Conservation (phyloP, 495 filamentous ascomycete genomes). For the Ramalina intermedia region DNA sequence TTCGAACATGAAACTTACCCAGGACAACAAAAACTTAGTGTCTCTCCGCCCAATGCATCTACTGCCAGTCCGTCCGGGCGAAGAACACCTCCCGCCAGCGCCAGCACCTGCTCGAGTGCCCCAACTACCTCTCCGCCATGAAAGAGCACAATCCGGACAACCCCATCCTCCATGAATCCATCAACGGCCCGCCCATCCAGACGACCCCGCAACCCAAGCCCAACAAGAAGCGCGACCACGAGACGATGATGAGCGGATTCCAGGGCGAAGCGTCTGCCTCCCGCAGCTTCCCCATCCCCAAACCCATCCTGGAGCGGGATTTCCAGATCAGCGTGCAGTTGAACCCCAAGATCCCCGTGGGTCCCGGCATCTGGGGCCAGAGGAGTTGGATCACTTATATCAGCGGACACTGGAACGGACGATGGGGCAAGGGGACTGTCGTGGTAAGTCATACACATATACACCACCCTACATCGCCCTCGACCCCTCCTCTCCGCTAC, state of each 20-base stretch:
- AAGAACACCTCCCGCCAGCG: constrained; percentile 44
- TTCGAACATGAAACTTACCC: not conserved
- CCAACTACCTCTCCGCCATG: constrained; percentile 41
- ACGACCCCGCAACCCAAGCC: constrained; percentile 12
- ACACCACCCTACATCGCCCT: not conserved
- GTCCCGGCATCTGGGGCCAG: constrained; percentile 38
- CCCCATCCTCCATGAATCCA: constrained; percentile 40
- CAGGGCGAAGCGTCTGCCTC: constrained; percentile 13
- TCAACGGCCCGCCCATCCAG: constrained; percentile 34
- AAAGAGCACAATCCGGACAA: constrained; percentile 45
- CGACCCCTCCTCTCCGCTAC: not conserved
- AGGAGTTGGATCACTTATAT: constrained; percentile 44
- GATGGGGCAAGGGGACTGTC: constrained; percentile 44
- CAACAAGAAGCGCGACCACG: constrained; percentile 18
- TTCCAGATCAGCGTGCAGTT: constrained; percentile 49
- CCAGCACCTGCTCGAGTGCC: constrained; percentile 39
- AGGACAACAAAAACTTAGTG: constrained; percentile 25
- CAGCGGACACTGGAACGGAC: constrained; percentile 45
- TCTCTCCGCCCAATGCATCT: constrained; percentile 43
- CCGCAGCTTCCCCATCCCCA: constrained; percentile 37
- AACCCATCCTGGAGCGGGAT: constrained; percentile 42
- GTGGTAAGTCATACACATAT: constrained; percentile 29
- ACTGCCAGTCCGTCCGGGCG: constrained; percentile 42
- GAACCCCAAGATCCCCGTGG: constrained; percentile 40
- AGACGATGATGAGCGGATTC: constrained; percentile 16